Conservation (phyloP, 2,329 filamentous ascomycete genomes). For the Trichoderma afroharzianum region DNA sequence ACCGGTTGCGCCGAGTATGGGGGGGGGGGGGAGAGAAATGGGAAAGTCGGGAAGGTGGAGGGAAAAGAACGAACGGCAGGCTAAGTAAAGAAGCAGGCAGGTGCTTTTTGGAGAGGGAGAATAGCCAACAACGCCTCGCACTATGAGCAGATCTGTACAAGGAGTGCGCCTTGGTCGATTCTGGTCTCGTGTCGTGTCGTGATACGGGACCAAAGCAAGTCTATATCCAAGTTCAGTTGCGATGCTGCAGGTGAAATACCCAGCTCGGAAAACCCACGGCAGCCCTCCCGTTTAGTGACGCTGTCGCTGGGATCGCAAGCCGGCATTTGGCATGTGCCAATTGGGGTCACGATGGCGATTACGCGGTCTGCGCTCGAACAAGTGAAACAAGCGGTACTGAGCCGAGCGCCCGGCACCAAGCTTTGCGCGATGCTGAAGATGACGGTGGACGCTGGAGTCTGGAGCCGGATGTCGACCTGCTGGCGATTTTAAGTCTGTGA, state of each 20-base stretch:
- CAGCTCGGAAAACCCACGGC: slow-evolving; percentile 21
- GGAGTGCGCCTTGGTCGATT: slow-evolving; percentile 14
- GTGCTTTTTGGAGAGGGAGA: background rate
- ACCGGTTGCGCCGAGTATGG: background rate
- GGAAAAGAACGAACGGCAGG: background rate
- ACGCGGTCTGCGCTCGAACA: slow-evolving; percentile 3
- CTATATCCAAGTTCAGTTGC: slow-evolving; percentile 22
- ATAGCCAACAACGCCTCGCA: background rate
- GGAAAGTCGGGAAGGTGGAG: background rate
- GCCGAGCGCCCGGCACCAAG: background rate
- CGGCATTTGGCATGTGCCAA: slow-evolving; percentile 10
- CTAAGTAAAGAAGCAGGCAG: background rate
- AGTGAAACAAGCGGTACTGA: slow-evolving; percentile 3
- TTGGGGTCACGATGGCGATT: background rate
- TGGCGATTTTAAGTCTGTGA: background rate
- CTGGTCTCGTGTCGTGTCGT: slow-evolving; percentile 20
- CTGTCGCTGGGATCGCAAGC: slow-evolving; percentile 15
- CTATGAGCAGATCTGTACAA: slow-evolving; percentile 21
- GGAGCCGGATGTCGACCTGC: background rate
- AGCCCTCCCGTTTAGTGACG: slow-evolving; percentile 20
- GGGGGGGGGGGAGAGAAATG: background rate
- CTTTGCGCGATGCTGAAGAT: background rate
- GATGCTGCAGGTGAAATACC: slow-evolving; percentile 19
- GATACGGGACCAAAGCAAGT: slow-evolving; percentile 22
- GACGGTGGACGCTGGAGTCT: background rate